phyloP scores from a whole-genome alignment of 768 basidiomycete genomes.

The Candolleomyces eurysporus region DNA sequence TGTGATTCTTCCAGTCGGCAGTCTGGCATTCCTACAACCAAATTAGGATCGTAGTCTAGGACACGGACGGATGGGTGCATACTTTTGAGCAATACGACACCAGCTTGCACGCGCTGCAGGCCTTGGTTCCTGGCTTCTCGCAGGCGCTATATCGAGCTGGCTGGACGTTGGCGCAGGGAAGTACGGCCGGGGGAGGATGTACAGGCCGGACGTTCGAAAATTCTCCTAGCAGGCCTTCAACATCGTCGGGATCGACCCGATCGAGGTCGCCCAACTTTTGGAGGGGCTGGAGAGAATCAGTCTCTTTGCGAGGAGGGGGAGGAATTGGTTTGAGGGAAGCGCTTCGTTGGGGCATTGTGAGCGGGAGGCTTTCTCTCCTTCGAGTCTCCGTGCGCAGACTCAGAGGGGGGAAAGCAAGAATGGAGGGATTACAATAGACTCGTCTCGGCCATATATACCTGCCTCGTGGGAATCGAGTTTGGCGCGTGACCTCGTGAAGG shows the following conservation, averaged over 20 bases:
- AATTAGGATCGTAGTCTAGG: too few species aligned
- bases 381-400: neutral
- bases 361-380: neutral
- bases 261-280: neutral
- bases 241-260: neutral
- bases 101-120: conserved; percentile 30
- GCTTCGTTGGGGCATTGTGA: too few species aligned
- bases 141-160: conserved; percentile 20
- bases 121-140: conserved; percentile 26
- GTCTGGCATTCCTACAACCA: neutral
- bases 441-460: too few species aligned
- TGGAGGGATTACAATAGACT: neutral
- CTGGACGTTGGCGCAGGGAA: conserved; percentile 37
- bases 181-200: neutral
- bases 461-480: neutral
- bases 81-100: conserved; percentile 46
- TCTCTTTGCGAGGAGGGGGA: neutral
- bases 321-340: too few species aligned
- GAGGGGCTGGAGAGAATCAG: neutral
- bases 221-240: neutral
- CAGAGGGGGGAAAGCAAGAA: conserved; percentile 1
- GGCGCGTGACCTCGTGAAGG: neutral
- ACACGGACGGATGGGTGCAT: neutral
- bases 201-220: neutral
- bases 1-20: neutral